Percentiles rank a stretch among this genome's conserved stretches.
Conservation (phyloP, 768 basidiomycete genomes). For the Cyclocybe aegerita region DNA sequence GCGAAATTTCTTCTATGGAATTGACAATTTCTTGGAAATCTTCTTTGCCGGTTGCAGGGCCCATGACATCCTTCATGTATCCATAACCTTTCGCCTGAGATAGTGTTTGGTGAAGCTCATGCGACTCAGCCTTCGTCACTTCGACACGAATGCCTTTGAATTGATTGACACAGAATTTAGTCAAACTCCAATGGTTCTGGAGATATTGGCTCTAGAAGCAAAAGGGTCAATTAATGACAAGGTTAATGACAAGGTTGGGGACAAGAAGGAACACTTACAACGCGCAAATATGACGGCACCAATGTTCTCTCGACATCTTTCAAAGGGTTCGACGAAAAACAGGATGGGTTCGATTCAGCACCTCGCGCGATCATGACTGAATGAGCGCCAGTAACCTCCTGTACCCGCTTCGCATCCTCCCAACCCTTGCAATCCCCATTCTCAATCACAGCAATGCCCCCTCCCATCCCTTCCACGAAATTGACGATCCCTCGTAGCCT, state of each 20-base stretch:
- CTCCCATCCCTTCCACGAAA: constrained; percentile 72
- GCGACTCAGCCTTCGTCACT: constrained; percentile 59
- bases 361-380: constrained; percentile 97
- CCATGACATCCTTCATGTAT: constrained; percentile 49
- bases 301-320: constrained; percentile 68
- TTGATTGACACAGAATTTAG: constrained; percentile 85
- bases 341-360: constrained; percentile 89
- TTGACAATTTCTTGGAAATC: constrained; percentile 57
- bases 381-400: constrained; percentile 77
- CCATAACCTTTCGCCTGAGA: constrained; percentile 63
- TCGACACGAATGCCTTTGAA: constrained; percentile 68
- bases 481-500: constrained; percentile 85
- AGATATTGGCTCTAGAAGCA: constrained; percentile 64
- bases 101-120: constrained; percentile 51
- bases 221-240: neutral
- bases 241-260: neutral
- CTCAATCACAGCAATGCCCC: constrained; percentile 84
- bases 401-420: constrained; percentile 76
- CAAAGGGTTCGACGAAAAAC: constrained; percentile 73
- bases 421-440: constrained; percentile 90
- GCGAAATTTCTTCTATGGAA: constrained; percentile 47
- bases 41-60: constrained; percentile 56
- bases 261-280: constrained; percentile 43
- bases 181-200: constrained; percentile 77
- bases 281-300: constrained; percentile 69